Evolutionary conservation across 257 asterid genomes (phyloP).

Genomic region (Solanum ahanhuiri): DNA sequence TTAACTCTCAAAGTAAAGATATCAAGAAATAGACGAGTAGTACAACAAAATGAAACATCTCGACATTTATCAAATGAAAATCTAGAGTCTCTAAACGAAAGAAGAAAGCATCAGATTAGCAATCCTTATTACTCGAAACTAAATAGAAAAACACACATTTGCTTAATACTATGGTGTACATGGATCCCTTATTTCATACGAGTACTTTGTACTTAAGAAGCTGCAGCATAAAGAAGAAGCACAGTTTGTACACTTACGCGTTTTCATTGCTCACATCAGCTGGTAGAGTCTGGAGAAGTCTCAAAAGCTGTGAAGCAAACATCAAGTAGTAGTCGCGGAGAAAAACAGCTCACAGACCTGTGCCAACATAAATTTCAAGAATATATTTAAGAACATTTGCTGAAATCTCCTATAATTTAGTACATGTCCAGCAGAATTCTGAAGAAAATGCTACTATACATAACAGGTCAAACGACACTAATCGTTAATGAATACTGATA

Average conservation of each 20-base stretch:
- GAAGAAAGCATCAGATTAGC: neutral
- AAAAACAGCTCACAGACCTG: neutral
- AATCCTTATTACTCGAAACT: neutral
- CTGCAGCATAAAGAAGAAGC: neutral
- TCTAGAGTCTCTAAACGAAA: neutral
- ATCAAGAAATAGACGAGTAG: neutral
- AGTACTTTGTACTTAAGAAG: neutral
- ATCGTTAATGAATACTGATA: neutral
- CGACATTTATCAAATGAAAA: neutral
- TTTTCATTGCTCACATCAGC: conserved; percentile 32
- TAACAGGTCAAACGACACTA: neutral
- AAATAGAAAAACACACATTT: neutral
- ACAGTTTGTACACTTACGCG: conserved; percentile 26
- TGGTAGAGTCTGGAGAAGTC: conserved; percentile 47
- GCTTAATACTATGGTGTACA: neutral
- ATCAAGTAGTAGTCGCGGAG: conserved; percentile 26
- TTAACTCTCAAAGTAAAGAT: neutral
- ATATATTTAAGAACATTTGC: neutral
- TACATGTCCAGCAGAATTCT: neutral
- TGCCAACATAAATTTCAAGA: neutral
- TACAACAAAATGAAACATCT: neutral
- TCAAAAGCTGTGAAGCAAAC: conserved; percentile 52
- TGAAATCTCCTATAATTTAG: neutral
- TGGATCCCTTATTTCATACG: neutral
- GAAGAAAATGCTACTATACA: neutral